These are phyloP conservation scores for Arthromyces matolae DNA, from an alignment of 768 basidiomycete genomes.

Conservation along the genomic window DNA sequence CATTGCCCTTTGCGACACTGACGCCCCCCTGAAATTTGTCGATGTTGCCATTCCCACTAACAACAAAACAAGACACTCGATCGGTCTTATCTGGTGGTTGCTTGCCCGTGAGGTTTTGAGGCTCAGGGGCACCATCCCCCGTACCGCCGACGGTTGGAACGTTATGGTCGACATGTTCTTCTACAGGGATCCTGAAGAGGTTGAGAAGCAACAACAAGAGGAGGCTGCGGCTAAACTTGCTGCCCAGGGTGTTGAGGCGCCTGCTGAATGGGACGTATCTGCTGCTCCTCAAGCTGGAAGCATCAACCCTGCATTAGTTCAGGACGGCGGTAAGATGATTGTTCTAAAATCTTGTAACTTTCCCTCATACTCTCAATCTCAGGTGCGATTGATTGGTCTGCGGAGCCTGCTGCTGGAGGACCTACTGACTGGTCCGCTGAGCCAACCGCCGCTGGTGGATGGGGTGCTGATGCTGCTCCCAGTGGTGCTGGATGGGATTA, in stretches of 20 bases:
- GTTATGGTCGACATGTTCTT: slow-evolving; percentile 99
- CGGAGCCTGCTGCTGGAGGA: slow-evolving; percentile 50
- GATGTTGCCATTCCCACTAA: slow-evolving; percentile 98
- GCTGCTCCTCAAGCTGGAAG: slow-evolving; percentile 63
- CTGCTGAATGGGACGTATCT: slow-evolving; percentile 73
- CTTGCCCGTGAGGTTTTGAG: slow-evolving; percentile 97
- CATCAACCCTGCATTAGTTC: slow-evolving; percentile 76
- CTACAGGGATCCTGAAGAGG: slow-evolving; percentile 99
- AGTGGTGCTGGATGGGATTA: slow-evolving; percentile 40
- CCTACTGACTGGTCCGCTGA: slow-evolving; percentile 88
- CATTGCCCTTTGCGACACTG: slow-evolving; percentile 98
- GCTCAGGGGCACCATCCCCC: slow-evolving; percentile 88
- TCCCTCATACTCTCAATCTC: slow-evolving; percentile 7
- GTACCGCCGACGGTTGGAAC: slow-evolving; percentile 91
- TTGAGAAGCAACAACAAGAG: slow-evolving; percentile 96
- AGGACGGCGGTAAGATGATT: slow-evolving; percentile 47
- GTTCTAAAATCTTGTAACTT: background rate
- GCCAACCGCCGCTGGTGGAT: slow-evolving; percentile 46
- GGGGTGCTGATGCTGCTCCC: slow-evolving; percentile 37
- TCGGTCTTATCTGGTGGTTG: slow-evolving; percentile 97
- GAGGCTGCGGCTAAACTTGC: slow-evolving; percentile 84
- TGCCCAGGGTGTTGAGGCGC: slow-evolving; percentile 49
- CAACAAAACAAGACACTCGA: slow-evolving; percentile 98
- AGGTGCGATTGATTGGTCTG: slow-evolving; percentile 84
- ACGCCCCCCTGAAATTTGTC: slow-evolving; percentile 95